Conservation (phyloP, 164 flowering plant species). For the Aristolochia contorta region DNA sequence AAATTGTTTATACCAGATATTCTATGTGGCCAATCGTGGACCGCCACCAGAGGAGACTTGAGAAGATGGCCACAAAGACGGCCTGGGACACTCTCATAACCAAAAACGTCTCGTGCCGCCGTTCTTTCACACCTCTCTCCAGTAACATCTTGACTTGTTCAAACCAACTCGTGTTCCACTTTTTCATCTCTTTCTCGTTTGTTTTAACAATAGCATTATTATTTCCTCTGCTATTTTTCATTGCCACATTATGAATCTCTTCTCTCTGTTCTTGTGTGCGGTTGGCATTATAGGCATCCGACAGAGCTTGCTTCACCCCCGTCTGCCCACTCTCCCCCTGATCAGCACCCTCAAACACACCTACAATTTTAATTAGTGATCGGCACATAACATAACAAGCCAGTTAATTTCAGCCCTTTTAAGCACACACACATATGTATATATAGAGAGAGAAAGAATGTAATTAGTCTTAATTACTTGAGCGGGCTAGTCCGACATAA, state of each 20-base stretch:
- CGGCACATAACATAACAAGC: too few relatives aligned
- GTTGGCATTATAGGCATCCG: slow-evolving; percentile 2
- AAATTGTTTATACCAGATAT: slow-evolving; percentile 14
- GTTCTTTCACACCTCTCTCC: slow-evolving; percentile 11
- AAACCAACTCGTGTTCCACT: slow-evolving; percentile 35
- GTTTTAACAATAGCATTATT: not conserved
- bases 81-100: slow-evolving; percentile 10
- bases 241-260: not conserved
- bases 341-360: not conserved
- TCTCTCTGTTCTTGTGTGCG: not conserved
- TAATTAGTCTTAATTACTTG: too few relatives aligned
- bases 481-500: too few relatives aligned
- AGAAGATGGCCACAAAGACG: slow-evolving; percentile 4
- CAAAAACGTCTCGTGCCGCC: slow-evolving; percentile 12
- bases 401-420: too few relatives aligned
- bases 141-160: slow-evolving; percentile 12
- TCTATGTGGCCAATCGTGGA: slow-evolving; percentile 6
- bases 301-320: not conserved
- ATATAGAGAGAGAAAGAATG: too few relatives aligned
- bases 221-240: not conserved
- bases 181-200: not conserved
- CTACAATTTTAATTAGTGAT: not conserved
- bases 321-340: not conserved
- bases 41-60: slow-evolving; percentile 13
- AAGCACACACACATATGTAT: too few relatives aligned